Base-by-base conservation (phyloP, 805 yeast genomes). In the Barnettozyma pratensis region DNA sequence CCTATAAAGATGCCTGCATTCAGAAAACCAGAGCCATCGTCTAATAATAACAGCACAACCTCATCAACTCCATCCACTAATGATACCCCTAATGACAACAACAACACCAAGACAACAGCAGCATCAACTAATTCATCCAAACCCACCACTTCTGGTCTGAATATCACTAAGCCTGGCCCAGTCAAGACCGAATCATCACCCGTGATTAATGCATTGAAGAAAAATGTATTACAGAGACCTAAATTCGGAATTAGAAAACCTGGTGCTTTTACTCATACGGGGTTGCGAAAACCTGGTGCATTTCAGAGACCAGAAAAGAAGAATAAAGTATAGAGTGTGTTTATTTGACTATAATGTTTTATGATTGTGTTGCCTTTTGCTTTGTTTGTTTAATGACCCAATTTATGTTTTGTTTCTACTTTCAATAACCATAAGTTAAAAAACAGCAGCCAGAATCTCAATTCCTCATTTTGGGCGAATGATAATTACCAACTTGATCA, bases 241-340 rank as follows among this genome's bases (percentile, higher is more conserved):
- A 60, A 60, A 44, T 60, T 60, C 32, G 59, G 58, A 5, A 42
- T 54, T 2, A 60, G 58, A 39, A 61, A 59, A 45, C 58, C 60
- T 14, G 48, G 54, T 11, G 50, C 60, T 5, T 59, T 61, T 46
- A 43, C 41, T 12, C 29, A 32, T 25, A n/a, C 41, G 9, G 62
- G 62, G 2, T 47, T 61, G 7, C 54, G 62, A 36, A 60, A 60
- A 46, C 65, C 65, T 2, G 60, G 63, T 35, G 64, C 64, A 2
- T 61, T 60, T 48, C 58, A 59, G 32, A 57, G 57, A 44, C 64
- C 64, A 7, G 60, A 57, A 47, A 58, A 54, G 49, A 51, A 39
- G 47, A 50, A 51, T 36, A 56, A 55, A 40, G 57, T 51, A 36
- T n/a, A 19, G 19, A 19, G 19, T 19, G 19, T 19, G 19, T 19